phyloP scores from a whole-genome alignment of 129 eudicot species.

The Heracleum sosnowskyi region DNA sequence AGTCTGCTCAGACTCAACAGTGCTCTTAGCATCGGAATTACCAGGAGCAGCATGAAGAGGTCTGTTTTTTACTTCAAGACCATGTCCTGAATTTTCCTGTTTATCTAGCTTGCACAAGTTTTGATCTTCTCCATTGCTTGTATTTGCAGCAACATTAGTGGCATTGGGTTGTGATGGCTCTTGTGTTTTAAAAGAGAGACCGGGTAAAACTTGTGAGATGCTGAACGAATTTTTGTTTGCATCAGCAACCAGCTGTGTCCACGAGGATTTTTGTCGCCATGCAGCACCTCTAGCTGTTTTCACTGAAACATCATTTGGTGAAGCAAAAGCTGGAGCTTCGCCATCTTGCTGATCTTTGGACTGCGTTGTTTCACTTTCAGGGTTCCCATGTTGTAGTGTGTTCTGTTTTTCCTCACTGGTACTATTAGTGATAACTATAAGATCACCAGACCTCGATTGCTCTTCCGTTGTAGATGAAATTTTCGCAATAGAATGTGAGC shows the following conservation, averaged over 20 bases:
- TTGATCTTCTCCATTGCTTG: not conserved
- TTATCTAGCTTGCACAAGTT: not conserved
- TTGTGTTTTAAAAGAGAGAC: slow-evolving; percentile 27
- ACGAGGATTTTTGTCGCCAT: slow-evolving; percentile 77
- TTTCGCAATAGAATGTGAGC: slow-evolving; percentile 24
- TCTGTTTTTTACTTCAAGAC: slow-evolving; percentile 14
- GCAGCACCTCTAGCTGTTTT: slow-evolving; percentile 47
- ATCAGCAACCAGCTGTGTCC: slow-evolving; percentile 57
- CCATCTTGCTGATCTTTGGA: slow-evolving; percentile 5
- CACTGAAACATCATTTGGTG: slow-evolving; percentile 18
- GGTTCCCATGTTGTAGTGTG: slow-evolving; percentile 11
- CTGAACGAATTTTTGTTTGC: slow-evolving; percentile 55
- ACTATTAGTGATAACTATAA: not conserved
- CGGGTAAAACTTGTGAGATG: slow-evolving; percentile 66
- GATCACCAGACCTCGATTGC: slow-evolving; percentile 14
- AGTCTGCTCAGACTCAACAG: slow-evolving; percentile 10
- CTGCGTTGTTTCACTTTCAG: slow-evolving; percentile 8
- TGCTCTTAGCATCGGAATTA: slow-evolving; percentile 4
- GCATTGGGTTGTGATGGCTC: slow-evolving; percentile 9
- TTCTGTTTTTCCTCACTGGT: not conserved
- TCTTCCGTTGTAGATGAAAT: slow-evolving; percentile 21
- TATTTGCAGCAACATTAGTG: not conserved
- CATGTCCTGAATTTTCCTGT: slow-evolving; percentile 7
- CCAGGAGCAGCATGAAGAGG: slow-evolving; percentile 8
- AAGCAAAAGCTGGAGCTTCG: slow-evolving; percentile 20